These are phyloP conservation scores for Cercospora sojina DNA, from an alignment of 2,329 filamentous ascomycete species.

Conservation along the genomic window DNA sequence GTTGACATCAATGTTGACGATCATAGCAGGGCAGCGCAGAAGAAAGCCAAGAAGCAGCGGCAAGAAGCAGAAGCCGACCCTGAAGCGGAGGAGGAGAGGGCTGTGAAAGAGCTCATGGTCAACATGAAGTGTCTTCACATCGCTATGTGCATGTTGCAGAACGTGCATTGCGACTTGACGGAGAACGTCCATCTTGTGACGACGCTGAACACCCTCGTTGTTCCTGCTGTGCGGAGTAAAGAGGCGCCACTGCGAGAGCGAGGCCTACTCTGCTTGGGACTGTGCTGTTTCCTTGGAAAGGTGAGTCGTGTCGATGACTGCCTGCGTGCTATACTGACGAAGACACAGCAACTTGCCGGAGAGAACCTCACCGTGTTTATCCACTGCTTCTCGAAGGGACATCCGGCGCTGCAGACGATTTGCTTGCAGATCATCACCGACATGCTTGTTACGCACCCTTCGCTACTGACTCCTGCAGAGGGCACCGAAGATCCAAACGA, in stretches of 20 bases:
- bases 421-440: slow-evolving; percentile 90
- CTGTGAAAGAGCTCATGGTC: slow-evolving; percentile 86
- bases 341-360: slow-evolving; percentile 69
- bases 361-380: slow-evolving; percentile 92
- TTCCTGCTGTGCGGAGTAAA: slow-evolving; percentile 89
- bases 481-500: slow-evolving; percentile 32
- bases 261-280: slow-evolving; percentile 81
- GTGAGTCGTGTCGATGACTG: slow-evolving; percentile 40
- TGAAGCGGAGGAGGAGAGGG: slow-evolving; percentile 65
- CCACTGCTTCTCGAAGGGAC: slow-evolving; percentile 92
- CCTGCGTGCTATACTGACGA: slow-evolving; percentile 7
- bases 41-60: slow-evolving; percentile 41
- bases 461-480: slow-evolving; percentile 60
- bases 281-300: slow-evolving; percentile 88
- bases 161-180: slow-evolving; percentile 83
- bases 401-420: slow-evolving; percentile 83
- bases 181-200: slow-evolving; percentile 87
- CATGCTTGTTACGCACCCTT: slow-evolving; percentile 84
- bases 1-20: slow-evolving; percentile 63
- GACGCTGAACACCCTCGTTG: slow-evolving; percentile 97
- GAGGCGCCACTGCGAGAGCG: slow-evolving; percentile 90
- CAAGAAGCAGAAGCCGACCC: slow-evolving; percentile 57
- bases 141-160: slow-evolving; percentile 94
- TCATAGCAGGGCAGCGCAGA: slow-evolving; percentile 30
- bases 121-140: slow-evolving; percentile 99